Conservation (phyloP, 352 stramenopile species). For the Globisporangium viniferum region DNA sequence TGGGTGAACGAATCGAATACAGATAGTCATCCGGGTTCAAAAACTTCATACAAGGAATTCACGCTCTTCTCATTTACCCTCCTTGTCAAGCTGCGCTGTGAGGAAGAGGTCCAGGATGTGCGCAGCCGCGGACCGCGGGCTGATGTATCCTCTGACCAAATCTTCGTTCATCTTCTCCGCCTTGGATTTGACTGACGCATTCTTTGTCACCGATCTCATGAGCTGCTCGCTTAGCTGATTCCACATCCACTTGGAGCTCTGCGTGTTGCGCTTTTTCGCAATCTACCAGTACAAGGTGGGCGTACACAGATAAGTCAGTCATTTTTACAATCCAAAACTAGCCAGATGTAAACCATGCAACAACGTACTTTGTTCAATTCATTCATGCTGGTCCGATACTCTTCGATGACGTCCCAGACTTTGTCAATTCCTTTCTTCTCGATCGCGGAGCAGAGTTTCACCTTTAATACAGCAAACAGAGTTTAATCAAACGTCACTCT, state of each 20-base stretch:
- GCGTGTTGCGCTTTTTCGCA: conserved; percentile 56
- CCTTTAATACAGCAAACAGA: conserved; percentile 22
- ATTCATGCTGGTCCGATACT: conserved; percentile 61
- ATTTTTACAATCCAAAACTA: neutral
- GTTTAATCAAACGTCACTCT: neutral
- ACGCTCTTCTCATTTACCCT: conserved; percentile 15
- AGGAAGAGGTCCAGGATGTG: conserved; percentile 64
- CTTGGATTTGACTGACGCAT: conserved; percentile 38
- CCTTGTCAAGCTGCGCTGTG: conserved; percentile 34
- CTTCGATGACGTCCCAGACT: conserved; percentile 61
- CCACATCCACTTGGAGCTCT: conserved; percentile 84
- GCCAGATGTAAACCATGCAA: neutral
- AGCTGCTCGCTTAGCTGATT: conserved; percentile 77
- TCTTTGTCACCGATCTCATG: conserved; percentile 56
- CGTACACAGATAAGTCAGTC: neutral
- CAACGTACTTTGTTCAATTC: conserved; percentile 43
- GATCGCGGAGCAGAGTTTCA: conserved; percentile 69
- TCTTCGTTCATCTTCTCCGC: conserved; percentile 60
- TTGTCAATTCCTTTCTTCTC: conserved; percentile 71
- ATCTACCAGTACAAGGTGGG: conserved; percentile 27
- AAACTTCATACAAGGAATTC: neutral
- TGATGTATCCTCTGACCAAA: conserved; percentile 61
- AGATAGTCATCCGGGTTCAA: neutral
- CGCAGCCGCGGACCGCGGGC: conserved; percentile 54
- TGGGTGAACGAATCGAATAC: neutral